A percentile compares a stretch with the other conserved stretches of the same genome.
These are phyloP conservation scores for Yamadazyma membranifaciens DNA, from an alignment of 1,139 yeast species.

Conservation along the genomic window DNA sequence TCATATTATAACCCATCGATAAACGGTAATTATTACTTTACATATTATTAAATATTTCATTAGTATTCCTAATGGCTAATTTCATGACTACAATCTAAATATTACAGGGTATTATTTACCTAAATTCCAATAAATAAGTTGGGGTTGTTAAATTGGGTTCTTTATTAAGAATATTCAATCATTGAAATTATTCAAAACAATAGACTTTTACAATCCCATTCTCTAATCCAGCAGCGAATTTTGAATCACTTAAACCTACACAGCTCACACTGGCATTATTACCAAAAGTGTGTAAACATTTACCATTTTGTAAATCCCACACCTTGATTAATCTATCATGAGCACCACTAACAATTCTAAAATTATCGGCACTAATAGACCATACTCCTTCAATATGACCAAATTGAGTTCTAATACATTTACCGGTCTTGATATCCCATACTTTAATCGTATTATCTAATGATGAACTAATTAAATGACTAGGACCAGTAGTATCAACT, in stretches of 20 bases:
- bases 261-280: conserved; percentile 77
- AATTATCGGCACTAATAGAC: conserved; percentile 94
- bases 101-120: no score
- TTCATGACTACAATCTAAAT: no score
- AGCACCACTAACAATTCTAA: conserved; percentile 90
- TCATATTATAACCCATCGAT: no score
- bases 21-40: no score
- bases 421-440: conserved; percentile 87
- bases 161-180: no score
- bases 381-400: conserved; percentile 98
- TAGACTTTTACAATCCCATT: conserved; percentile 81
- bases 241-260: conserved; percentile 86
- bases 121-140: no score
- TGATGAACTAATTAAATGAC: conserved; percentile 83
- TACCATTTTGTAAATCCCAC: conserved; percentile 94
- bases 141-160: no score
- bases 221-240: conserved; percentile 88
- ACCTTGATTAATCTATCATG: conserved; percentile 88
- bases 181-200: conserved; percentile 54
- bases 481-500: conserved; percentile 42
- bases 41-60: no score
- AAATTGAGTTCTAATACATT: conserved; percentile 87
- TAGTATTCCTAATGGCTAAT: no score
- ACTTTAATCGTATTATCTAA: conserved; percentile 90
- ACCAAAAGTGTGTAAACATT: conserved; percentile 88